Conservation (phyloP, 179 eudicot species). For the Heliamphora pulchella region DNA sequence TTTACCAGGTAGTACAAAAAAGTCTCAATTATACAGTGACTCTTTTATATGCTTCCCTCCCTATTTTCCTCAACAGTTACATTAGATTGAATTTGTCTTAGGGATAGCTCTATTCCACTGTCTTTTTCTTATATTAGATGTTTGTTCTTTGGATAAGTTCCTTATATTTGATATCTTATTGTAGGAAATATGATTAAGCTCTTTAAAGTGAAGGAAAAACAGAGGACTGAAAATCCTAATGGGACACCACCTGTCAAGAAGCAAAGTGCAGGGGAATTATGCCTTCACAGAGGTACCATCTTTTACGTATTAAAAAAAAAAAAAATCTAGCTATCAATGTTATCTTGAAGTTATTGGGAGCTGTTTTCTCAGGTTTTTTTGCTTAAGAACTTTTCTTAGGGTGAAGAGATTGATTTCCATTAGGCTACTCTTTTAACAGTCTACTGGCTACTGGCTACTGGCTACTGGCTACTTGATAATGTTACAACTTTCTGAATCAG, state of each 20-base stretch:
- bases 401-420: no score
- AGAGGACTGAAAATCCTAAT: slow-evolving; percentile 66
- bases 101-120: background rate
- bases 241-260: slow-evolving; percentile 66
- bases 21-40: no score
- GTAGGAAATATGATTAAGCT: slow-evolving; percentile 61
- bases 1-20: no score
- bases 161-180: background rate
- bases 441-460: no score
- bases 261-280: slow-evolving; percentile 91
- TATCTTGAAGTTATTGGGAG: background rate
- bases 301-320: background rate
- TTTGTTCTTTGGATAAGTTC: background rate
- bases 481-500: no score
- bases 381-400: no score
- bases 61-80: background rate
- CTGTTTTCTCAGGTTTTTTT: background rate
- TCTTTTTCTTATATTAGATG: background rate
- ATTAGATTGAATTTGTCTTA: background rate
- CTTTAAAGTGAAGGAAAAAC: slow-evolving; percentile 89
- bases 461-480: no score
- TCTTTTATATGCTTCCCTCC: background rate
- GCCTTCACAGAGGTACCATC: slow-evolving; percentile 68
- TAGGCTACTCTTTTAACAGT: no score
- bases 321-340: background rate